Base-by-base conservation (phyloP, 805 yeast species). In the Zygosaccharomyces bisporus region DNA sequence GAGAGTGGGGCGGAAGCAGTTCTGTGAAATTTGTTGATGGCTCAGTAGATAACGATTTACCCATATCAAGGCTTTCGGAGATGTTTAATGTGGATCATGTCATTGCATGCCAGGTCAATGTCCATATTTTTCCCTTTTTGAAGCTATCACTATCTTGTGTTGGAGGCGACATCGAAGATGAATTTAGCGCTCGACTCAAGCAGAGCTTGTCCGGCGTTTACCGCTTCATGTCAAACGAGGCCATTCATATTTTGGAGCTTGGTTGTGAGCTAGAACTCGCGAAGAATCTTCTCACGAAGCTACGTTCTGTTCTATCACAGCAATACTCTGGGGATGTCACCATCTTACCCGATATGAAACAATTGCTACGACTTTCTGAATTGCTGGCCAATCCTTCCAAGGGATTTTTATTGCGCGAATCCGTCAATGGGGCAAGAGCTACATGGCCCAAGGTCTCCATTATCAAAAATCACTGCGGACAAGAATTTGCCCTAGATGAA, bases 81-180 rank as follows among this genome's bases (percentile, higher is more conserved):
- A 89, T 93, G 96, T 93, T 93, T 64, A 91, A 93, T 58, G 96
- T 93, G 23, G 95, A 93, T 61, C 96, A 93, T 63, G 90, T 93
- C 50, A 89, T 93, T 54, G 99, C 97, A 0, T 91, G 95, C 36
- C 99, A 93, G 63, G 99, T 93, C 1, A 93, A 93, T 59, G 95
- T 97, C 0, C 99, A 93, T 61, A 95, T 93, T 12, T 86, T 86
- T 2, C 99, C 99, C 0, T 75, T 91, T 40, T 71, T 93, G 54
- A 81, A 80, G 52, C 48, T 81, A 42, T 80, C 89, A 0, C 73
- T 81, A 3, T 77, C 81, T 16, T 77, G 80, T 60, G 80, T 80
- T 16, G 89, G 88, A 9, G 86, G 86, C 6, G 82, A 77, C 50
- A 67, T 80, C 34, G 86, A 83, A 54, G 75, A 77, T 47, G 83